phyloP scores from a whole-genome alignment of 441 rosid species.

The Viola pubescens region DNA sequence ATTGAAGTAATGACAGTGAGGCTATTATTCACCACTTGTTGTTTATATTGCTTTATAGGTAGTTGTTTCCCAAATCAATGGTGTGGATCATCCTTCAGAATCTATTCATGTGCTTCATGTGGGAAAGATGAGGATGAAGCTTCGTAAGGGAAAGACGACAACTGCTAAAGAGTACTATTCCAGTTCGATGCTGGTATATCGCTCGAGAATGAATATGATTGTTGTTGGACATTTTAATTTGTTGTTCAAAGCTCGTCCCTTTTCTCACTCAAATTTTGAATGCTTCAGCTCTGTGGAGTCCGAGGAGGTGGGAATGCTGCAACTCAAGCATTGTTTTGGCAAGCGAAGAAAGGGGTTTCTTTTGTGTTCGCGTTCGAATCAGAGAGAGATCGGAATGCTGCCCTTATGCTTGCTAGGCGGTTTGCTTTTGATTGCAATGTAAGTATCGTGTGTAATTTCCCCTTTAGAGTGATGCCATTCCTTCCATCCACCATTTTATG shows the following conservation, averaged over 20 bases:
- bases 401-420: constrained; percentile 86
- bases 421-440: constrained; percentile 95
- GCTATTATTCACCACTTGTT: not conserved
- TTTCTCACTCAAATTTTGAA: not conserved
- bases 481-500: not conserved
- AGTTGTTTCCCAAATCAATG: constrained; percentile 72
- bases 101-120: constrained; percentile 79
- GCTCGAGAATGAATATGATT: not conserved
- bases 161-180: constrained; percentile 86
- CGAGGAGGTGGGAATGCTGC: constrained; percentile 99
- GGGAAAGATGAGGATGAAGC: constrained; percentile 96
- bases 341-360: constrained; percentile 60
- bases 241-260: not conserved
- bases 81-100: constrained; percentile 56
- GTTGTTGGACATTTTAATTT: not conserved
- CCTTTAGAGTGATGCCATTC: no score
- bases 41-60: constrained; percentile 35
- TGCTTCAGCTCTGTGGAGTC: constrained; percentile 77
- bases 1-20: not conserved
- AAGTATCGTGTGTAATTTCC: constrained; percentile 20
- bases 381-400: constrained; percentile 80
- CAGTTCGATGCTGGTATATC: constrained; percentile 61
- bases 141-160: constrained; percentile 65
- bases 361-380: constrained; percentile 85
- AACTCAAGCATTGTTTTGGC: constrained; percentile 91